Evolutionary conservation across 225 moss, liverwort and hornwort genomes (phyloP).

Genomic region (Sphagnum contortum): DNA sequence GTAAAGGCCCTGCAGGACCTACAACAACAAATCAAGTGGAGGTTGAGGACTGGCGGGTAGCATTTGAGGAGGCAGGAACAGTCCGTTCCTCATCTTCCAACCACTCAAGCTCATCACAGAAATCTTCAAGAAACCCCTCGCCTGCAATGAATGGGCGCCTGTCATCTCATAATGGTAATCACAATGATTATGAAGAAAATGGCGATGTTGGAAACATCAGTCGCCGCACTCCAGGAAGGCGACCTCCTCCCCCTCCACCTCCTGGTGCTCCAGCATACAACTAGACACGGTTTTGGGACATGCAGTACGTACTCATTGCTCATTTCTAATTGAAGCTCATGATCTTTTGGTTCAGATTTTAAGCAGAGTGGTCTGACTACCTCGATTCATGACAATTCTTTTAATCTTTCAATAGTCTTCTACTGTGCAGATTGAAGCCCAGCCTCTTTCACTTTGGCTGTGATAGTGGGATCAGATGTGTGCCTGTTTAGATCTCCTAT

Average conservation of each 20-base stretch:
- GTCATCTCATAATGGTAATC: constrained; percentile 31
- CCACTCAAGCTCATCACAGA: constrained; percentile 27
- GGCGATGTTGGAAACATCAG: constrained; percentile 35
- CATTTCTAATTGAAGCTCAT: too few relatives aligned
- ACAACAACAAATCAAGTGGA: constrained; percentile 30
- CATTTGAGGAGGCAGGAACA: constrained; percentile 48
- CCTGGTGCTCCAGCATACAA: constrained; percentile 57
- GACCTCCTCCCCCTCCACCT: constrained; percentile 56
- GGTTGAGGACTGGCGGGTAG: constrained; percentile 58
- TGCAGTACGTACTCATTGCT: too few relatives aligned
- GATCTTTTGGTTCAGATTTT: too few relatives aligned
- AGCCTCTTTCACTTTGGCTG: too few relatives aligned
- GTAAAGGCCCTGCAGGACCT: constrained; percentile 18
- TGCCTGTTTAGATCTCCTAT: too few relatives aligned
- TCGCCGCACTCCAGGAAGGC: constrained; percentile 47
- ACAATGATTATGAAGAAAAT: constrained; percentile 40
- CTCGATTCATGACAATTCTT: too few relatives aligned
- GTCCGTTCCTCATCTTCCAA: constrained; percentile 24
- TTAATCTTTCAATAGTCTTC: too few relatives aligned
- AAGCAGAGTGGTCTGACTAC: too few relatives aligned
- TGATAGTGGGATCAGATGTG: too few relatives aligned
- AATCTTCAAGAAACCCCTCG: constrained; percentile 33
- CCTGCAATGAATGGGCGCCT: constrained; percentile 35
- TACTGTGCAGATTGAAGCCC: too few relatives aligned
- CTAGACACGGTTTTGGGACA: constrained; percentile 10